Evolutionary conservation across 2,329 filamentous ascomycete genomes (phyloP).

Genomic region (Emmonsia crescens): DNA sequence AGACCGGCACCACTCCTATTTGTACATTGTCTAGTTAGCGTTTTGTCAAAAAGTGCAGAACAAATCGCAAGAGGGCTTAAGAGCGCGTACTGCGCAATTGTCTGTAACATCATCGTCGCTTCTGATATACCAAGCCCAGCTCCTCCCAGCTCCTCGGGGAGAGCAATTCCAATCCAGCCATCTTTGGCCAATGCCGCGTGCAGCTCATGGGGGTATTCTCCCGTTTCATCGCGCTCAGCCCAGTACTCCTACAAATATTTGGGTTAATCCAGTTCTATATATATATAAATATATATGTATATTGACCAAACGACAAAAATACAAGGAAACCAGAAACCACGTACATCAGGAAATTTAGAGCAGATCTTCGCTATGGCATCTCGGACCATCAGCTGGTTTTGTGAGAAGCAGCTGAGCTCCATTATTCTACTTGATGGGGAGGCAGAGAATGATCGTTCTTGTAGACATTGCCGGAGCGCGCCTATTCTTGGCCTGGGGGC

Average conservation of each 20-base stretch:
- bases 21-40: conserved; percentile 4
- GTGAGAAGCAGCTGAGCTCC: conserved; percentile 61
- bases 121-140: conserved; percentile 66
- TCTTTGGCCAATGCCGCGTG: conserved; percentile 63
- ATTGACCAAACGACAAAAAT: conserved; percentile 8
- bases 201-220: conserved; percentile 62
- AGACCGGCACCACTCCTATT: conserved; percentile 59
- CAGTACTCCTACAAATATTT: conserved; percentile 49
- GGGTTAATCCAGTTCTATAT: background rate
- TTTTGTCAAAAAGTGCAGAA: background rate
- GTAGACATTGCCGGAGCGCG: background rate
- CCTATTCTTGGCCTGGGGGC: background rate
- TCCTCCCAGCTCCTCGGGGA: conserved; percentile 64
- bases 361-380: conserved; percentile 61
- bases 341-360: conserved; percentile 53
- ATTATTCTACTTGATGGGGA: conserved; percentile 42
- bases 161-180: conserved; percentile 71
- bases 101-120: conserved; percentile 80
- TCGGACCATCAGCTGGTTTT: conserved; percentile 61
- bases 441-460: conserved; percentile 22
- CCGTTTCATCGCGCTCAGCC: conserved; percentile 60
- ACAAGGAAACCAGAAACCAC: background rate
- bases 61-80: background rate
- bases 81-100: conserved; percentile 53
- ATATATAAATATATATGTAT: background rate